Percentiles rank a stretch among this genome's conserved stretches.
Conservation (phyloP, 768 basidiomycete genomes). For the Fomitopsis serialis region DNA sequence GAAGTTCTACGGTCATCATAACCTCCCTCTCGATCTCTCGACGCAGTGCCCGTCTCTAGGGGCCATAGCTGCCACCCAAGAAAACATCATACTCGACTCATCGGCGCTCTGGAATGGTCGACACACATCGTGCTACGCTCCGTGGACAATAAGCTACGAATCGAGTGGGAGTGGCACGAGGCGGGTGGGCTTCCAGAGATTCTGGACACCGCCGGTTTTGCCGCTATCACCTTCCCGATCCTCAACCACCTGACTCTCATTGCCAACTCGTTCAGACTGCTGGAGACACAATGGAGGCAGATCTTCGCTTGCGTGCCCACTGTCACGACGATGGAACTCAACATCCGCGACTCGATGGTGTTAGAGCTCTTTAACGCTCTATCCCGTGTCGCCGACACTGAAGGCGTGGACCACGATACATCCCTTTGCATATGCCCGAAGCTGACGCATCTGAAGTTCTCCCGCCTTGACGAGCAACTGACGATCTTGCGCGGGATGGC, state of each 20-base stretch:
- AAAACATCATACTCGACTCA: background rate
- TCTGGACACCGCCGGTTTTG: background rate
- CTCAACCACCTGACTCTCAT: background rate
- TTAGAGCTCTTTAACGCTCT: background rate
- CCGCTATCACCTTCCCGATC: background rate
- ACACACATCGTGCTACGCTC: background rate
- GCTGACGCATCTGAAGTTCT: background rate
- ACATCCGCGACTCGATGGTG: slow-evolving; percentile 1
- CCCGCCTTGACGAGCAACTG: background rate
- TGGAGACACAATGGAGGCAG: background rate
- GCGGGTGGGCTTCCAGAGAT: background rate
- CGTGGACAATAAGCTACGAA: background rate
- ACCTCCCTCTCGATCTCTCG: background rate
- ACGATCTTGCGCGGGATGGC: background rate
- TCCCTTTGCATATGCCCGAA: background rate
- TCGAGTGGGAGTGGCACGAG: slow-evolving; percentile 3
- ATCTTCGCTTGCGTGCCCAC: background rate
- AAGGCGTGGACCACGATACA: background rate
- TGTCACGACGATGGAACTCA: background rate
- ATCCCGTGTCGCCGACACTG: background rate
- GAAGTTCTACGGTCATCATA: background rate
- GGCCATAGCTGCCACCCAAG: background rate
- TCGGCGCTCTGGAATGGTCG: background rate
- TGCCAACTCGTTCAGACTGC: background rate
- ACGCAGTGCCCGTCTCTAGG: background rate